Evolutionary conservation across 179 eudicot species (phyloP).

Genomic region (Actinidia arguta): DNA sequence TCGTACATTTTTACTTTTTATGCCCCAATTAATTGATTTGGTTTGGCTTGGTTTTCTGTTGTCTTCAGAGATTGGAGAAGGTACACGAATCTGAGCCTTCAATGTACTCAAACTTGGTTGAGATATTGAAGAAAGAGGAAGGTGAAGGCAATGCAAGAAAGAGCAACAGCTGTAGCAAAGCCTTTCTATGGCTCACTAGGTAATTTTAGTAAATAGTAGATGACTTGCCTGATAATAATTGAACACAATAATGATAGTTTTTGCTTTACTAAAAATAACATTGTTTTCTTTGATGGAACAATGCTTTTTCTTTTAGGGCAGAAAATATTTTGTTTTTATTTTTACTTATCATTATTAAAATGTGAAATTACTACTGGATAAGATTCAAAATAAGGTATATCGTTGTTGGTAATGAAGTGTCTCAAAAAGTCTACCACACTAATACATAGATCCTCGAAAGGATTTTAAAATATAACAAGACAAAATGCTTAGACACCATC

Average conservation of each 20-base stretch:
- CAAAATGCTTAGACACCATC: no score
- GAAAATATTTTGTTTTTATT: no score
- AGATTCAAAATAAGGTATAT: no score
- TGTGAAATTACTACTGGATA: no score
- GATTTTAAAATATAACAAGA: no score
- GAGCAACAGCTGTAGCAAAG: slow-evolving; percentile 65
- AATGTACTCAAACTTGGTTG: slow-evolving; percentile 64
- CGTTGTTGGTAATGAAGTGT: no score
- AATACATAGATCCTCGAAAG: no score
- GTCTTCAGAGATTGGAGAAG: slow-evolving; percentile 72
- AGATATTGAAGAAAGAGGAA: slow-evolving; percentile 79
- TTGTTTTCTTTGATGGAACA: background rate
- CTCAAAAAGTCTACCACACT: no score
- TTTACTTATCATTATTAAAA: no score
- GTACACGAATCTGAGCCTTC: slow-evolving; percentile 61
- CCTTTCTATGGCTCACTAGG: slow-evolving; percentile 94
- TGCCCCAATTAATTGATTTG: background rate
- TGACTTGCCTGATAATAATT: no score
- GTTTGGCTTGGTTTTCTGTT: background rate
- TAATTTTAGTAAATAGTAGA: slow-evolving; percentile 5
- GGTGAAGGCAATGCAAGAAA: slow-evolving; percentile 70
- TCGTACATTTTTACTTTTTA: background rate
- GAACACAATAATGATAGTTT: no score
- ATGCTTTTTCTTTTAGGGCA: no score
- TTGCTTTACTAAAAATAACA: background rate